Base-by-base conservation (phyloP, 805 yeast species). In the Komagataella pseudopastoris region DNA sequence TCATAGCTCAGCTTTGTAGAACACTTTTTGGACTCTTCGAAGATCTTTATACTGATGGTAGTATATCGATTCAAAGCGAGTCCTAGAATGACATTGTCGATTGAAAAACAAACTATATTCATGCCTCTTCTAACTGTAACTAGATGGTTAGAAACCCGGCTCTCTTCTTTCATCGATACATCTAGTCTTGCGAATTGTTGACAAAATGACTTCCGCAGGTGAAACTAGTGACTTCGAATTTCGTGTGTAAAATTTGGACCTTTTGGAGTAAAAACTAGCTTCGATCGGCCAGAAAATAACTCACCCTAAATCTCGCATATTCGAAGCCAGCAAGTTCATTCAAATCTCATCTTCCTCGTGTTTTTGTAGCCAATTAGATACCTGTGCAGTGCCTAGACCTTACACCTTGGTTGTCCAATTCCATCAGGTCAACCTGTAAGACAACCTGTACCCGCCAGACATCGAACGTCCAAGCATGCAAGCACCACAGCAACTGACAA, bases 1-100 rank as follows among this genome's bases (percentile, higher is more conserved):
- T 18, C 16, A 17, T 20, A 5, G 16, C 48, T 36, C 14, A 12
- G n/a, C 30, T 20, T 46, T 24, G n/a, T 45, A 22, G 44, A 24
- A 23, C 36, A 44, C 46, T 23, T 12, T 22, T 36, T 59, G 69
- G 63, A 70, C 60, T 64, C 69, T 66, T 66, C 71, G 71, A 66
- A 66, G 71, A 66, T 66, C 63, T 60, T 56, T 60, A 63, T 57
- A 59, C 17, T 65, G 63, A 59, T 30, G 48, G 62, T 66, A 66
- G 68, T 63, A 56, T 65, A 58, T 58, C 54, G 69, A 66, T 66
- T 66, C 71, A 66, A 66, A 66, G 67, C 66, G 69, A 63, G 55
- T 69, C 67, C 70, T 51, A 66, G 63, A 30, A 30, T 14, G 39
- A 30, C 39, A 8, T 30, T 7, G 6, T 14, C 39, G 39, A 30